Conservation (phyloP, 1,139 yeast species). For the Pichia terricola region DNA sequence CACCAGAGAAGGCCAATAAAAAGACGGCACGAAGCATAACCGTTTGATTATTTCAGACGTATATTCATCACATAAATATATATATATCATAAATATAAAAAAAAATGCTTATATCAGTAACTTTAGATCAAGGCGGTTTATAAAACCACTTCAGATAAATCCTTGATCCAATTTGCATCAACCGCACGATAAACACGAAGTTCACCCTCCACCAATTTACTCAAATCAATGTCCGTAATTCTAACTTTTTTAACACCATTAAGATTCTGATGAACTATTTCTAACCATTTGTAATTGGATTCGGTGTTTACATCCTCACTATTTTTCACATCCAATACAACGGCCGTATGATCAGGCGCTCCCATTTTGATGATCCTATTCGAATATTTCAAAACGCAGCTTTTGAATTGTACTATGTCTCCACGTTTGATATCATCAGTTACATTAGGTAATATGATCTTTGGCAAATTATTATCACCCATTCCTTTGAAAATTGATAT, state of each 20-base stretch:
- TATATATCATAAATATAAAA: no score
- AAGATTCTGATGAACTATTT: constrained; percentile 55
- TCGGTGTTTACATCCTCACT: constrained; percentile 20
- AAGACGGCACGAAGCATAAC: no score
- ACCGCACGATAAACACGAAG: constrained; percentile 48
- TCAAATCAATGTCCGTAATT: constrained; percentile 35
- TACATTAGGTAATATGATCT: constrained; percentile 14
- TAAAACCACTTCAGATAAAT: constrained; percentile 24
- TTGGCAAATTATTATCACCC: constrained; percentile 19
- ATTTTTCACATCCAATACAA: constrained; percentile 32
- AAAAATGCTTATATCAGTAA: no score
- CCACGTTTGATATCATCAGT: constrained; percentile 33
- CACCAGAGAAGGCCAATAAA: no score
- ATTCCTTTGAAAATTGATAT: constrained; percentile 30
- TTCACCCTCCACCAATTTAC: constrained; percentile 38
- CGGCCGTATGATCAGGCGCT: constrained; percentile 59
- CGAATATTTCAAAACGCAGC: constrained; percentile 34
- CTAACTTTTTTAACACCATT: constrained; percentile 41
- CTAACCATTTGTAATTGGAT: constrained; percentile 20
- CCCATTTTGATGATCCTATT: constrained; percentile 34
- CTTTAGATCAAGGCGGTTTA: not conserved
- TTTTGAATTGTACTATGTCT: constrained; percentile 36
- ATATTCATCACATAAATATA: no score
- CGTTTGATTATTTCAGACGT: no score
- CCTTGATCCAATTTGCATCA: constrained; percentile 44